Evolutionary conservation across 352 stramenopile species (phyloP), one percentile per base, ranked within the genome.

Genomic region (Phytophthora pistaciae): DNA sequence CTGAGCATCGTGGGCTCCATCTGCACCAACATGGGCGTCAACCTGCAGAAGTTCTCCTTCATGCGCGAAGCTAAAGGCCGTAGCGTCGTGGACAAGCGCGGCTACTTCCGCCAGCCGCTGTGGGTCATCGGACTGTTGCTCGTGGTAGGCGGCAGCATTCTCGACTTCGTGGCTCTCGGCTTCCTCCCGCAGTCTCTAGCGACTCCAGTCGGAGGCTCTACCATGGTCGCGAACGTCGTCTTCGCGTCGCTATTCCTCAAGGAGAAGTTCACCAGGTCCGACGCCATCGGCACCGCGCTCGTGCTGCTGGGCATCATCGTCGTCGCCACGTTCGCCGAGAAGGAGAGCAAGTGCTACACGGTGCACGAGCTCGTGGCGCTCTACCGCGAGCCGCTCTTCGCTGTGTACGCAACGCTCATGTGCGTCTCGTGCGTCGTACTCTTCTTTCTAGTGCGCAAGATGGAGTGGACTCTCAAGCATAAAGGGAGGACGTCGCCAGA

Each of bases 21-120:
- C 29, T 75, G 74, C 69, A 93, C 85, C 71, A 95, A 97, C 75
- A 86, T 97, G 64, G 90, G 90, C 54, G 86, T 95, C 16, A 97
- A 97, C 63, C 69, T 95, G 62, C 89, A 97, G 78, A 97, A 97
- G 66, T 95, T 93, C 67, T 95, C 86, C 53, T 95, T 97, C 79
- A 94, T 97, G 81, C 79, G 79, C 44, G 90, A 96, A 66, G 78
- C 84, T 54, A 93, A 91, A 64, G 79, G 73, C 52, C 84, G 75
- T 49, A 77, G 62, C 36, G 58, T 85, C 40, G 84, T 66, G 23
- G 50, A 68, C 60, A 94, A 95, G 46, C 89, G 90, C n/a, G 48
- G 70, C n/a, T 97, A 96, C 81, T 72, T 85, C 21, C 72, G 66
- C 1, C 89, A 97, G 67, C 90, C 88, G 2, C 33, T 92, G 10